Evolutionary conservation across 768 basidiomycete genomes (phyloP).

Genomic region (Tulasnella calospora): DNA sequence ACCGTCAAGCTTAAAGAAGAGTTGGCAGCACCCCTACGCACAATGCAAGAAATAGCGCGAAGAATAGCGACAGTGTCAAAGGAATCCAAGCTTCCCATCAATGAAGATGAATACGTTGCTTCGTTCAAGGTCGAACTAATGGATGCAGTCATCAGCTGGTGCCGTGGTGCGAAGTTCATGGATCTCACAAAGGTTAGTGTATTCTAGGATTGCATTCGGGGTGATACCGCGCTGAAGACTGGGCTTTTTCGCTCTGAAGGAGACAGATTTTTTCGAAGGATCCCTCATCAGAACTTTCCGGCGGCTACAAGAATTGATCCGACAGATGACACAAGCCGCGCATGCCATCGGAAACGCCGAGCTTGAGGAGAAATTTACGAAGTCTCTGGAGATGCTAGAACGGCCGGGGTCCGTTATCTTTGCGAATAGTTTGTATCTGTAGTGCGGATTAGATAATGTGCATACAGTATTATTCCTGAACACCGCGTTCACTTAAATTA

Average conservation of each 20-base stretch:
- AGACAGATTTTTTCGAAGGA: slow-evolving; percentile 95
- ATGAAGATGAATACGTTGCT: slow-evolving; percentile 91
- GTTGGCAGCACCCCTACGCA: slow-evolving; percentile 81
- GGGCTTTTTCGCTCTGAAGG: slow-evolving; percentile 43
- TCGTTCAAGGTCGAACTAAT: slow-evolving; percentile 98
- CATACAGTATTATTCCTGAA: neutral
- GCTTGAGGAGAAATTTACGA: slow-evolving; percentile 88
- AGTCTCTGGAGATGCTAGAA: slow-evolving; percentile 87
- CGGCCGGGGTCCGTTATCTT: slow-evolving; percentile 91
- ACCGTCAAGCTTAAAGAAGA: slow-evolving; percentile 85
- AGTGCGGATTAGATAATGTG: neutral
- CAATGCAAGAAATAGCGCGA: slow-evolving; percentile 92
- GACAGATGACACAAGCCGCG: slow-evolving; percentile 93
- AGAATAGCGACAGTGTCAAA: slow-evolving; percentile 96
- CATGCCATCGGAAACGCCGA: slow-evolving; percentile 96
- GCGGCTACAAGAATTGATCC: slow-evolving; percentile 84
- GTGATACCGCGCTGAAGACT: neutral
- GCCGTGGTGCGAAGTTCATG: slow-evolving; percentile 91
- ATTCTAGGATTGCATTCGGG: neutral
- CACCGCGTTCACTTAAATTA: too few relatives aligned
- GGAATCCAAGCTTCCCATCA: slow-evolving; percentile 82
- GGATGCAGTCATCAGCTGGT: slow-evolving; percentile 98
- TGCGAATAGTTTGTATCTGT: slow-evolving; percentile 80
- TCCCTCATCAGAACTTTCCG: slow-evolving; percentile 95
- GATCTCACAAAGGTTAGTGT: slow-evolving; percentile 87